Conservation (phyloP, 768 basidiomycete species). For the Boletus tomentosulus region DNA sequence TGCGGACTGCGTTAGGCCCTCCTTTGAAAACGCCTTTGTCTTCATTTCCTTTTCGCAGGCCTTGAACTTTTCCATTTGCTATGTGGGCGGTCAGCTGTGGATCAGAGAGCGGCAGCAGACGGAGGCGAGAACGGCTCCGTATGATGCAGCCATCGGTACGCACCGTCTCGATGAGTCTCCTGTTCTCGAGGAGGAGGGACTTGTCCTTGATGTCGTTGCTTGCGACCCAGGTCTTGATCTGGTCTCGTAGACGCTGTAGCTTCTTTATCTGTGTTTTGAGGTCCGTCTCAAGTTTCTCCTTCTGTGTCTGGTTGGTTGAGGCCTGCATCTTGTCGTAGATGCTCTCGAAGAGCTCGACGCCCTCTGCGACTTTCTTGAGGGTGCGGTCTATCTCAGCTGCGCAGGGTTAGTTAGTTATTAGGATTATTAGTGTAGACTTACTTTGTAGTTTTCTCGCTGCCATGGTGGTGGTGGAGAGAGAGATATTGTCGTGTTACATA, state of each 20-base stretch:
- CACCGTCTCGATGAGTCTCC: slow-evolving; percentile 95
- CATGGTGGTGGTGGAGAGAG: slow-evolving; percentile 47
- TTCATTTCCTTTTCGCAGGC: slow-evolving; percentile 99
- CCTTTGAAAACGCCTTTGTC: slow-evolving; percentile 99
- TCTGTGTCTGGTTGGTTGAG: slow-evolving; percentile 94
- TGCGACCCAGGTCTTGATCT: slow-evolving; percentile 94
- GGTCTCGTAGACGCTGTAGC: slow-evolving; percentile 76
- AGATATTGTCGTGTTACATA: slow-evolving; percentile 22
- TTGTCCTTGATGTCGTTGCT: slow-evolving; percentile 99
- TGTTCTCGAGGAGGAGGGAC: slow-evolving; percentile 84
- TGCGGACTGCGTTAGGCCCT: slow-evolving; percentile 90
- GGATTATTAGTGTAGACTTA: slow-evolving; percentile 29
- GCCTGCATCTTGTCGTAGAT: slow-evolving; percentile 99
- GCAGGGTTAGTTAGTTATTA: neutral
- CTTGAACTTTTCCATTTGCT: slow-evolving; percentile 99
- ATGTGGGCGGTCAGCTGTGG: slow-evolving; percentile 12
- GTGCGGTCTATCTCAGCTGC: slow-evolving; percentile 98
- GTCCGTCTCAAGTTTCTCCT: slow-evolving; percentile 95
- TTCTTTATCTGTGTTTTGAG: slow-evolving; percentile 99
- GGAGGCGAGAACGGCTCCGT: neutral
- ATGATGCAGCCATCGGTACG: slow-evolving; percentile 28
- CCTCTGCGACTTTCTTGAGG: slow-evolving; percentile 93
- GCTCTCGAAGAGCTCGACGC: slow-evolving; percentile 91
- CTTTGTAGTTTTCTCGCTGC: slow-evolving; percentile 90
- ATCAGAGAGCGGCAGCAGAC: slow-evolving; percentile 11